A percentile compares a stretch with the other conserved stretches of the same genome.
These are phyloP conservation scores for Metschnikowia chrysomelidarum DNA, from an alignment of 805 yeast genomes.

Conservation along the genomic window DNA sequence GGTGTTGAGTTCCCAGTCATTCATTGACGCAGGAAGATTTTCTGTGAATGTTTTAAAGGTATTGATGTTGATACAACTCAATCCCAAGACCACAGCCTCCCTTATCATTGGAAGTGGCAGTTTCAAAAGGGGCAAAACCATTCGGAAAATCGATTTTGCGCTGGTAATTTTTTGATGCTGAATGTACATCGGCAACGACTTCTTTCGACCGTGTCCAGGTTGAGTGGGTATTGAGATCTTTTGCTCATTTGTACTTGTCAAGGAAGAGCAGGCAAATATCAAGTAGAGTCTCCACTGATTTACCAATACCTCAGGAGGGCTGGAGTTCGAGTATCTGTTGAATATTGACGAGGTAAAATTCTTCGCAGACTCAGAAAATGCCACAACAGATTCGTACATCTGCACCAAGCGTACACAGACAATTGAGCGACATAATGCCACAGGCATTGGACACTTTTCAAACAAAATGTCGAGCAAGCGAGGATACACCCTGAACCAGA, in stretches of 20 bases:
- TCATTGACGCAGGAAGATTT: constrained; percentile 60
- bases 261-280: constrained; percentile 86
- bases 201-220: constrained; percentile 65
- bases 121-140: constrained; percentile 79
- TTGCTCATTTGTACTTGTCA: constrained; percentile 88
- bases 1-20: constrained; percentile 41
- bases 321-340: constrained; percentile 22
- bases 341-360: constrained; percentile 38
- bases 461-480: constrained; percentile 67
- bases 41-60: constrained; percentile 81
- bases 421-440: constrained; percentile 87
- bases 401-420: constrained; percentile 89
- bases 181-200: constrained; percentile 74
- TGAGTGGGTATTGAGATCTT: constrained; percentile 53
- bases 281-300: constrained; percentile 89
- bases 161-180: constrained; percentile 92
- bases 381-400: constrained; percentile 66
- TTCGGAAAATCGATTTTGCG: constrained; percentile 82
- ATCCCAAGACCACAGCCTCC: constrained; percentile 86
- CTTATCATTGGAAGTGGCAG: constrained; percentile 67
- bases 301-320: constrained; percentile 67
- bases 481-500: constrained; percentile 93
- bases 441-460: constrained; percentile 84
- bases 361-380: constrained; percentile 47
- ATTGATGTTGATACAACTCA: constrained; percentile 87